phyloP scores from a whole-genome alignment of 2,329 filamentous ascomycete genomes.

The Alternaria solani region DNA sequence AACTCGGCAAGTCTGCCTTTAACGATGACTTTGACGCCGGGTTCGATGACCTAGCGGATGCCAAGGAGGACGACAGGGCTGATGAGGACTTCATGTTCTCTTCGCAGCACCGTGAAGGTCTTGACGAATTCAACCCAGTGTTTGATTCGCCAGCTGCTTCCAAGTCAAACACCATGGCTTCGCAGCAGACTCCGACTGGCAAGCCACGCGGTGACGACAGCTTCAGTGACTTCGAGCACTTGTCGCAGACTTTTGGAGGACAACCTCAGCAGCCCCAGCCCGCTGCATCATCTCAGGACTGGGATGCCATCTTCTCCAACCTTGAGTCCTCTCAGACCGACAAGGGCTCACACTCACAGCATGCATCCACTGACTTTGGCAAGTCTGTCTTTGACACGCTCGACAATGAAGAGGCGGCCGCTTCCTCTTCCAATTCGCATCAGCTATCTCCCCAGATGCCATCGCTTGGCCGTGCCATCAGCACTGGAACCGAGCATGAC shows the following conservation, averaged over 20 bases:
- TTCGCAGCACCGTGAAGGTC: slow-evolving; percentile 64
- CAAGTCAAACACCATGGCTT: slow-evolving; percentile 58
- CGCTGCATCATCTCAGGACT: slow-evolving; percentile 71
- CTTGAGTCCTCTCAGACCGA: slow-evolving; percentile 65
- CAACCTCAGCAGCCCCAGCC: slow-evolving; percentile 51
- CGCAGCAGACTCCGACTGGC: slow-evolving; percentile 53
- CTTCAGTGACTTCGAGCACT: slow-evolving; percentile 60
- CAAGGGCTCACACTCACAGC: slow-evolving; percentile 42
- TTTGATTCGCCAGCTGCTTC: slow-evolving; percentile 72
- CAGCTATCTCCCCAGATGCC: slow-evolving; percentile 45
- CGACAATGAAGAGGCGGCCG: slow-evolving; percentile 44
- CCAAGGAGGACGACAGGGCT: slow-evolving; percentile 74
- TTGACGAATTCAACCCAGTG: slow-evolving; percentile 81
- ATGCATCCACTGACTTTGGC: slow-evolving; percentile 45
- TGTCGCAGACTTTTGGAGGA: slow-evolving; percentile 53
- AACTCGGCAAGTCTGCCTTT: slow-evolving; percentile 64
- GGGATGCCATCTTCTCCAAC: slow-evolving; percentile 92
- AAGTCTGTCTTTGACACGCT: slow-evolving; percentile 49
- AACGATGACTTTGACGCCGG: slow-evolving; percentile 79
- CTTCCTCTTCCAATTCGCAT: slow-evolving; percentile 39
- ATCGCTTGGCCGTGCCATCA: slow-evolving; percentile 71
- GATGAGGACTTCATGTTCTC: slow-evolving; percentile 85
- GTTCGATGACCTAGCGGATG: slow-evolving; percentile 84
- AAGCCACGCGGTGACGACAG: slow-evolving; percentile 53
- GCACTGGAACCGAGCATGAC: slow-evolving; percentile 80